Evolutionary conservation across 768 basidiomycete genomes (phyloP).

Genomic region (Lactarius trivialis): DNA sequence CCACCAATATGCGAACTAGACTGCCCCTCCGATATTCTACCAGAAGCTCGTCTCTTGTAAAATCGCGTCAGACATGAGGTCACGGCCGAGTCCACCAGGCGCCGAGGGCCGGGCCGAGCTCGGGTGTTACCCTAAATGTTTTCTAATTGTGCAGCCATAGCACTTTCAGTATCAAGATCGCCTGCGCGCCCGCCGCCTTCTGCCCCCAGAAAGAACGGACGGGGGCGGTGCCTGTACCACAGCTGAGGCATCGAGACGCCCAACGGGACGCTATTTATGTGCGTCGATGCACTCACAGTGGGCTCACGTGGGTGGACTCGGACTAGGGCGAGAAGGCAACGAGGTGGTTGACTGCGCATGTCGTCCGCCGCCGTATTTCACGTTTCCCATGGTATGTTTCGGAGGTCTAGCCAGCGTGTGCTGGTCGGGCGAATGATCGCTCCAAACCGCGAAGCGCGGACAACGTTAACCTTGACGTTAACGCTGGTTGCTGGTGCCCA

Average conservation of each 20-base stretch:
- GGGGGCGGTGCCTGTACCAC: neutral
- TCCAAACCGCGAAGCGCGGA: no score
- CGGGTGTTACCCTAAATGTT: no score
- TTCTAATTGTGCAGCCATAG: no score
- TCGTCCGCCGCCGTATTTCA: no score
- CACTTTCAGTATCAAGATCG: slow-evolving; percentile 30
- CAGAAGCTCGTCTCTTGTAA: neutral
- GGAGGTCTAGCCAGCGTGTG: no score
- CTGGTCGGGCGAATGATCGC: no score
- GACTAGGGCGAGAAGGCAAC: neutral
- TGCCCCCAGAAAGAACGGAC: neutral
- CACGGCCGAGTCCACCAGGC: neutral
- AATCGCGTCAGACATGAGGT: neutral
- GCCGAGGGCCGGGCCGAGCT: no score
- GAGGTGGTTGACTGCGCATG: no score
- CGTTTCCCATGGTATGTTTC: no score
- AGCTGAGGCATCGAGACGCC: slow-evolving; percentile 42
- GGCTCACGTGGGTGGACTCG: slow-evolving; percentile 10
- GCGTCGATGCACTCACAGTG: slow-evolving; percentile 47
- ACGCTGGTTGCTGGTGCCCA: no score
- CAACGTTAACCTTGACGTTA: no score
- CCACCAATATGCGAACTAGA: neutral
- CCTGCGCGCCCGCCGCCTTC: slow-evolving; percentile 41
- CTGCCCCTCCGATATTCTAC: slow-evolving; percentile 2
- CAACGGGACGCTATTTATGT: slow-evolving; percentile 60